Conservation (phyloP, 768 basidiomycete genomes). For the Lentinus brumalis region DNA sequence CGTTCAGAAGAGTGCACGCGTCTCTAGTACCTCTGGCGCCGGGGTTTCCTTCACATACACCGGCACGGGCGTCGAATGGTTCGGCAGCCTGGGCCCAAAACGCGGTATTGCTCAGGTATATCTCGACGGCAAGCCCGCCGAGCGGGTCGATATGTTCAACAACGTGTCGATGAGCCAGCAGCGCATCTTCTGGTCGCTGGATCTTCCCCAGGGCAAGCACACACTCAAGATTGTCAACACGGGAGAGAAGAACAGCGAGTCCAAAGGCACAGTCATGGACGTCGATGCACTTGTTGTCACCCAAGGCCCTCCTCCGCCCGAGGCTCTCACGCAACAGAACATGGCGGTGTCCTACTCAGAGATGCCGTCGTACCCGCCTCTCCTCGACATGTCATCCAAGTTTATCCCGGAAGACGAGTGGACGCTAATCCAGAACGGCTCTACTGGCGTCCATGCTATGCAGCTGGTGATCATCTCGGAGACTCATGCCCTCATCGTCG, state of each 20-base stretch:
- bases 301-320: conserved; percentile 30
- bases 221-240: conserved; percentile 64
- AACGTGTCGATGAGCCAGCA: conserved; percentile 49
- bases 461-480: conserved; percentile 69
- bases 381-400: conserved; percentile 18
- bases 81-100: conserved; percentile 55
- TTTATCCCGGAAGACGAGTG: conserved; percentile 38
- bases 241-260: conserved; percentile 42
- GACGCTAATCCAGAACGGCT: conserved; percentile 64
- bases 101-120: conserved; percentile 61
- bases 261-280: conserved; percentile 43
- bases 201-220: conserved; percentile 54
- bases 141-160: conserved; percentile 50
- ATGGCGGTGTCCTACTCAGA: conserved; percentile 3
- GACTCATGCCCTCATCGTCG: conserved; percentile 70
- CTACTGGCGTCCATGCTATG: conserved; percentile 80
- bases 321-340: background rate
- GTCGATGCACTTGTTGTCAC: conserved; percentile 73
- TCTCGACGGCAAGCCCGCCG: conserved; percentile 53
- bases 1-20: conserved; percentile 50
- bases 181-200: conserved; percentile 62
- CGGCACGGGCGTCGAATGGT: conserved; percentile 82
- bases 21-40: conserved; percentile 47
- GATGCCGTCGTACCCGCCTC: conserved; percentile 18
- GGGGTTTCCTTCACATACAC: conserved; percentile 58